A percentile compares a stretch with the other conserved stretches of the same genome.
Conservation (phyloP, 768 basidiomycete species). For the Suillus weaverae region DNA sequence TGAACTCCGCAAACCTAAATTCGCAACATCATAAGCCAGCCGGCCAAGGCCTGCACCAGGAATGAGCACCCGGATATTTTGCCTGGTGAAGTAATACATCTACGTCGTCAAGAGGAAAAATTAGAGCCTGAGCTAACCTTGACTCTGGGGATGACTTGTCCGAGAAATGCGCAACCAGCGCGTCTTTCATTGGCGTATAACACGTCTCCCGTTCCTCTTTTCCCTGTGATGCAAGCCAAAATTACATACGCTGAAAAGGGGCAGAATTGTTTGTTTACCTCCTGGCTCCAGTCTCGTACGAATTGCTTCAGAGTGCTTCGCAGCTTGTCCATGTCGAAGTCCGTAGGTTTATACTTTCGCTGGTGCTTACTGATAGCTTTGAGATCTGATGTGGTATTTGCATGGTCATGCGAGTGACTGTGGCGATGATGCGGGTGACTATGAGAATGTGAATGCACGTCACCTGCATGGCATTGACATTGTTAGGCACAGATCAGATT, state of each 20-base stretch:
- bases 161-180: conserved; percentile 63
- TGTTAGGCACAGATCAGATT: conserved; percentile 11
- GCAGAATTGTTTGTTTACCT: conserved; percentile 45
- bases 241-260: neutral
- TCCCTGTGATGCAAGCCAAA: conserved; percentile 48
- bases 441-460: conserved; percentile 36
- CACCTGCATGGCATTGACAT: conserved; percentile 14
- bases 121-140: neutral
- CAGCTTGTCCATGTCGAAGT: conserved; percentile 87
- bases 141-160: conserved; percentile 8
- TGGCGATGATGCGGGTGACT: conserved; percentile 37
- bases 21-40: conserved; percentile 85
- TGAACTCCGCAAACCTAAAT: conserved; percentile 54
- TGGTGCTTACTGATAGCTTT: conserved; percentile 14
- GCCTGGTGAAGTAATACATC: conserved; percentile 51
- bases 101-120: neutral
- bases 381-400: conserved; percentile 12
- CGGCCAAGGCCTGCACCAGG: conserved; percentile 91
- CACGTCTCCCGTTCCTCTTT: conserved; percentile 71
- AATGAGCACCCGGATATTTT: conserved; percentile 71
- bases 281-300: conserved; percentile 89
- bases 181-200: conserved; percentile 82
- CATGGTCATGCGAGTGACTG: conserved; percentile 26
- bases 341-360: conserved; percentile 50
- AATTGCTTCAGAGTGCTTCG: conserved; percentile 91